Conservation (phyloP, 163 green algal species). For the Smithsoniella earleae region DNA sequence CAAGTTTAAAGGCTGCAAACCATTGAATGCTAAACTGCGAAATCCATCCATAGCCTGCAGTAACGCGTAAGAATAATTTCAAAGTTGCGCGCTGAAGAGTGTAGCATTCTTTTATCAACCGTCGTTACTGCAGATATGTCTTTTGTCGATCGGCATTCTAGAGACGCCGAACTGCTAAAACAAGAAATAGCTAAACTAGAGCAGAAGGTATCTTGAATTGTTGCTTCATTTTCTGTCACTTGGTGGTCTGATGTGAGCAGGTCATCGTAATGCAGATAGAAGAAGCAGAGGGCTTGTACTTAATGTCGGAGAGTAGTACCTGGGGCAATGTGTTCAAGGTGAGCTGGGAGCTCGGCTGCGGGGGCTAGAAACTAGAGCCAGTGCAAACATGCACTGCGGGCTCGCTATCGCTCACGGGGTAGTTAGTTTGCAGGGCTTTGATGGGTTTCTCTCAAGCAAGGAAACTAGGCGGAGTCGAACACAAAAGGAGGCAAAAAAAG, state of each 20-base stretch:
- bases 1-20: no score
- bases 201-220: not conserved
- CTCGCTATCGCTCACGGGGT: no score
- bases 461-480: not conserved
- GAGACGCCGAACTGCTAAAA: not conserved
- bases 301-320: not conserved
- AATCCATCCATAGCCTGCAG: no score
- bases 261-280: slow-evolving; percentile 2
- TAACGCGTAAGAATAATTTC: no score
- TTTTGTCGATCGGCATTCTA: not conserved
- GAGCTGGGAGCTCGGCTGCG: no score
- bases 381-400: no score
- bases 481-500: not conserved
- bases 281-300: slow-evolving; percentile 7
- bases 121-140: no score
- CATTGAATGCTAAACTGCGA: no score
- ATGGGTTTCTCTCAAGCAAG: slow-evolving; percentile 23
- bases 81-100: not conserved
- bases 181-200: not conserved
- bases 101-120: not conserved
- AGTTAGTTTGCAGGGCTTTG: slow-evolving; percentile 26
- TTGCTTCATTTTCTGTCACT: not conserved
- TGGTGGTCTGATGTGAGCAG: not conserved
- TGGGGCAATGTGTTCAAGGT: slow-evolving; percentile 25
- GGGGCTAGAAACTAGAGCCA: no score